Conservation (phyloP, 2,329 filamentous ascomycete genomes). For the Blastomyces emzantsi region DNA sequence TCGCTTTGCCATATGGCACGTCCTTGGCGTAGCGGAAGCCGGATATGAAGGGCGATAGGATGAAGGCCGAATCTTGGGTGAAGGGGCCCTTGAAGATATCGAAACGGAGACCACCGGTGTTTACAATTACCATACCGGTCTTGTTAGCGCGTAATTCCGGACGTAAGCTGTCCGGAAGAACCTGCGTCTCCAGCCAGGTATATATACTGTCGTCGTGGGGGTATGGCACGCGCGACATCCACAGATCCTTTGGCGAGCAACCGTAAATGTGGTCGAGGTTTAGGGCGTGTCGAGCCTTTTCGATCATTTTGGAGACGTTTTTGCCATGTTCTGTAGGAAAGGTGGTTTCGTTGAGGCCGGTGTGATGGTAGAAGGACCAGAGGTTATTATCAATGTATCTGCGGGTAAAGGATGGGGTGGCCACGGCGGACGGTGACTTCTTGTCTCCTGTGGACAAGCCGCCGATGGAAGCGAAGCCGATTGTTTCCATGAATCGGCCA, state of each 20-base stretch:
- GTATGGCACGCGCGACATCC: constrained; percentile 72
- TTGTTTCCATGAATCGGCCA: constrained; percentile 88
- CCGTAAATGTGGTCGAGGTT: constrained; percentile 65
- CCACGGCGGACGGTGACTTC: constrained; percentile 22
- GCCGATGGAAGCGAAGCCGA: constrained; percentile 83
- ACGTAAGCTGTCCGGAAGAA: constrained; percentile 59
- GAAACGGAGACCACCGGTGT: constrained; percentile 88
- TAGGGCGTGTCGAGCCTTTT: constrained; percentile 58
- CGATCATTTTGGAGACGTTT: constrained; percentile 62
- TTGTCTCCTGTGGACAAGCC: constrained; percentile 43
- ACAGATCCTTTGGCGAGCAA: constrained; percentile 72
- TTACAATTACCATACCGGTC: constrained; percentile 65
- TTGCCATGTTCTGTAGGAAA: constrained; percentile 70
- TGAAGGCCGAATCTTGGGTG: constrained; percentile 76
- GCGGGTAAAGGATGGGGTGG: constrained; percentile 55
- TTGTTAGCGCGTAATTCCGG: constrained; percentile 49
- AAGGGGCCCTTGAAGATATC: constrained; percentile 91
- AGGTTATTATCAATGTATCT: constrained; percentile 94
- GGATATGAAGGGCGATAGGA: constrained; percentile 81
- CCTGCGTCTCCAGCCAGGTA: constrained; percentile 64
- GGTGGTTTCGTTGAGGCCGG: constrained; percentile 57
- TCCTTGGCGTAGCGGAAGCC: constrained; percentile 67
- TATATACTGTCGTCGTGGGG: constrained; percentile 67
- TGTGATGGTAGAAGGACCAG: constrained; percentile 73
- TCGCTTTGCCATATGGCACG: constrained; percentile 69